Percentiles rank a stretch among this genome's conserved stretches.
Evolutionary conservation across 2,329 filamentous ascomycete genomes (phyloP).

Genomic region (Alternaria conjuncta): DNA sequence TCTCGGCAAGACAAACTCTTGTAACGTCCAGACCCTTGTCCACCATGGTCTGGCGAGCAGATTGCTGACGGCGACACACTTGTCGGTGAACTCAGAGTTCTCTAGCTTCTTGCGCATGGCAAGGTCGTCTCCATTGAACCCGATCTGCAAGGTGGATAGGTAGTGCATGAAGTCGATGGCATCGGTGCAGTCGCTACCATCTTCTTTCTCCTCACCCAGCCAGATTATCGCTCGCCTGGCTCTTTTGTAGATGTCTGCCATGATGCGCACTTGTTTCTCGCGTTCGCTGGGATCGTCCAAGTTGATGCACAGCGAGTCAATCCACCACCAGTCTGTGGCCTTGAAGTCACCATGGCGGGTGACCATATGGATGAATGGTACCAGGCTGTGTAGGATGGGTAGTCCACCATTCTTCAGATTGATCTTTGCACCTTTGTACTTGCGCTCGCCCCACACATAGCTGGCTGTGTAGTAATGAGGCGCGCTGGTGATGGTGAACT

Average conservation of each 20-base stretch:
- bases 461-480: constrained; percentile 38
- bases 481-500: constrained; percentile 29
- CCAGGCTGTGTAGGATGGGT: constrained; percentile 11
- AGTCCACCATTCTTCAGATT: constrained; percentile 20
- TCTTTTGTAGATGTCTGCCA: constrained; percentile 39
- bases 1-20: constrained; percentile 39
- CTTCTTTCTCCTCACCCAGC: constrained; percentile 31
- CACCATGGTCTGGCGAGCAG: constrained; percentile 37
- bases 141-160: constrained; percentile 25
- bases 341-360: constrained; percentile 28
- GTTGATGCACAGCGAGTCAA: constrained; percentile 42
- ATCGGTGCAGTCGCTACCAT: constrained; percentile 29
- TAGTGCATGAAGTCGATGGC: constrained; percentile 34
- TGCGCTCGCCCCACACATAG: constrained; percentile 37
- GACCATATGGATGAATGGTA: constrained; percentile 30
- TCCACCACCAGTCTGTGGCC: constrained; percentile 39
- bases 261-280: constrained; percentile 40
- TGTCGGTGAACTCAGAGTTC: constrained; percentile 12
- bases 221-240: constrained; percentile 32
- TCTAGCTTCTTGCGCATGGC: constrained; percentile 25
- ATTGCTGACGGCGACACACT: constrained; percentile 31
- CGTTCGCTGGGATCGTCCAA: constrained; percentile 32
- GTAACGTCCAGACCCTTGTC: constrained; percentile 38
- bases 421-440: constrained; percentile 14
- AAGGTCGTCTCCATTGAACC: constrained; percentile 23